These are phyloP conservation scores for Lolium rigidum DNA, from an alignment of 176 grass and related monocot species.

Conservation along the genomic window DNA sequence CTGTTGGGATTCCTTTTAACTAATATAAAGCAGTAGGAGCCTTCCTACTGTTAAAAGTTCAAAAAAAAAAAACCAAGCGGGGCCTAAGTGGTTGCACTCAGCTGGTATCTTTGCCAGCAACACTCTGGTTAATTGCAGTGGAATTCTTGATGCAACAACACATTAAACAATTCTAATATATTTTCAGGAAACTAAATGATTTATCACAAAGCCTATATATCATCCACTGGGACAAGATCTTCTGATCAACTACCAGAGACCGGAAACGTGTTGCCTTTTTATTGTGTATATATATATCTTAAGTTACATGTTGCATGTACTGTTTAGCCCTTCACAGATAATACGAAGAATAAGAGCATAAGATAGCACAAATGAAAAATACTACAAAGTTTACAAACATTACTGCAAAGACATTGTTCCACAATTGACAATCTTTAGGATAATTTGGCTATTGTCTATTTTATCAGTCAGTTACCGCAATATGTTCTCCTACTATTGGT, in stretches of 20 bases:
- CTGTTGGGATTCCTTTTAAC: too few species aligned
- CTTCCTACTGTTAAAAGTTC: too few species aligned
- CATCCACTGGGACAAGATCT: not conserved
- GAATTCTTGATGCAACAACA: not conserved
- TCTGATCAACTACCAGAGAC: not conserved
- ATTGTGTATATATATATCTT: conserved; percentile 34
- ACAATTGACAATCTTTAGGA: conserved; percentile 10
- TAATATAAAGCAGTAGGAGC: too few species aligned
- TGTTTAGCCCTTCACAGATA: conserved; percentile 17
- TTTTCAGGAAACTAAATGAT: not conserved
- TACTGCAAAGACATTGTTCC: not conserved
- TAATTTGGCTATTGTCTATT: not conserved
- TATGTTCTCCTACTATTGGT: not conserved
- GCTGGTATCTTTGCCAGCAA: not conserved
- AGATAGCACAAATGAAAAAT: not conserved
- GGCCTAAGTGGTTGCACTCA: too few species aligned
- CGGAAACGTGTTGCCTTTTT: not conserved
- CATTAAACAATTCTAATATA: not conserved
- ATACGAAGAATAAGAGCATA: conserved; percentile 4
- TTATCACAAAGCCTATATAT: not conserved
- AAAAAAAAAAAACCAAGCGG: too few species aligned
- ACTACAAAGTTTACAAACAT: conserved; percentile 15
- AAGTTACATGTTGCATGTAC: conserved; percentile 20
- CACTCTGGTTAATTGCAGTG: not conserved
- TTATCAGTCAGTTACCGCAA: not conserved